Conservation (phyloP, 495 filamentous ascomycete species). For the Xylaria scruposa region DNA sequence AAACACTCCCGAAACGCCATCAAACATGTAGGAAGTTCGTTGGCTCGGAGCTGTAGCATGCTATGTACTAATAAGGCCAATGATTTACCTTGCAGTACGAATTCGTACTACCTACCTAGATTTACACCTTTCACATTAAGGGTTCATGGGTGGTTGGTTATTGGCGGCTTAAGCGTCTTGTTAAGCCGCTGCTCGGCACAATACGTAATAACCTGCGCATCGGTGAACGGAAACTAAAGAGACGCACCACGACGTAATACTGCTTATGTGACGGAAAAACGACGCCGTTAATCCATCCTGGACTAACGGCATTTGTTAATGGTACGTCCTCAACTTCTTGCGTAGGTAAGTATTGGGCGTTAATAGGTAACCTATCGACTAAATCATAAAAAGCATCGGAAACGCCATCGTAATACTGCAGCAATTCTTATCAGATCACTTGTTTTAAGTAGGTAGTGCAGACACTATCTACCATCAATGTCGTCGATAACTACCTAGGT, state of each 20-base stretch:
- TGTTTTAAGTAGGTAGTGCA: background rate
- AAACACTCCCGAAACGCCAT: constrained; percentile 6
- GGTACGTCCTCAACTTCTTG: too few relatives aligned
- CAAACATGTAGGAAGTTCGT: constrained; percentile 3
- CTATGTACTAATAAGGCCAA: background rate
- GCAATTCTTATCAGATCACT: background rate
- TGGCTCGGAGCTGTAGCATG: background rate
- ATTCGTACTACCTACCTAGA: constrained; percentile 1
- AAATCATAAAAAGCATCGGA: background rate
- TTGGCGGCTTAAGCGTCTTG: constrained; percentile 12
- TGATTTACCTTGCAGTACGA: background rate
- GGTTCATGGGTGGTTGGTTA: background rate
- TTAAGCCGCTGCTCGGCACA: constrained; percentile 8
- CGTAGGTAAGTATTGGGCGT: too few relatives aligned
- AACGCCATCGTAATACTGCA: background rate
- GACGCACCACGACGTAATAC: constrained; percentile 9
- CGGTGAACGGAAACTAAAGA: background rate
- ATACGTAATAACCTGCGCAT: constrained; percentile 6
- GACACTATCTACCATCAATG: too few relatives aligned
- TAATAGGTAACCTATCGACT: background rate
- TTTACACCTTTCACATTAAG: background rate
- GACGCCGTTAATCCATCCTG: too few relatives aligned
- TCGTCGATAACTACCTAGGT: background rate
- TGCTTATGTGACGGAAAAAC: too few relatives aligned
- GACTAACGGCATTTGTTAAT: too few relatives aligned